Evolutionary conservation across 1,284 basidiomycete genomes (phyloP), one percentile per base, ranked within the genome.

Genomic region (Xerocomus alliaceus): DNA sequence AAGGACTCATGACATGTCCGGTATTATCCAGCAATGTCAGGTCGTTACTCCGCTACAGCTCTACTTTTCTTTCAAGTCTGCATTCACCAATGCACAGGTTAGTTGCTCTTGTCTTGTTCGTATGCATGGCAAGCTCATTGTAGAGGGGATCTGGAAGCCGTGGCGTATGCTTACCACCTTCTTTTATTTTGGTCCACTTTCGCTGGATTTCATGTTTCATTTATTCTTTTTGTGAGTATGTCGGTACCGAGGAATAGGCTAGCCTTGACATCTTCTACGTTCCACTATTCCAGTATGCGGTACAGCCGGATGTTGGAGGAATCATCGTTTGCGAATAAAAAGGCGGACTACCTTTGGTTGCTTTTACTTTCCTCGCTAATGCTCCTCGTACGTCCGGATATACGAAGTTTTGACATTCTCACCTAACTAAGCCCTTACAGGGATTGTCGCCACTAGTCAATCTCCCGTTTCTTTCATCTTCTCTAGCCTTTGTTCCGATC

Each of bases 251-350:
- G n/a, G 29, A 15, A 5, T 45, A 26, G 13, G 17, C 20, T 47
- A 8, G 5, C n/a, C 26, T 37, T 59, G 29, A 60, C 12, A 24
- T 56, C 17, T 29, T 34, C 12, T 18, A 8, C 10, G 10, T 22
- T 22, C 5, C 56, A 28, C 48, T n/a, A 1, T 32, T n/a, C 12
- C 65, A 95, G 94, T 74, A 96, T 98, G 94, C 84, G 97, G 56
- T 99, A 98, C 75, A 95, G 94, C 58, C 87, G 95, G 53, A 92
- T 98, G 88, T 82, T 99, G 2, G 97, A 99, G 78, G 95, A 98
- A 76, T 95, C 94, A 29, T 94, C 94, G 2, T 99, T 97, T 76
- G 90, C 93, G 32, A 94, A 95, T 65, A 85, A 86, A 42, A 90
- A 85, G 75, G 95, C 96, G 35, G 95, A 97, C 75, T 99, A 97